phyloP scores from a whole-genome alignment of 371 early-diverging fungal genomes.

The Haplosporangium sp. region DNA sequence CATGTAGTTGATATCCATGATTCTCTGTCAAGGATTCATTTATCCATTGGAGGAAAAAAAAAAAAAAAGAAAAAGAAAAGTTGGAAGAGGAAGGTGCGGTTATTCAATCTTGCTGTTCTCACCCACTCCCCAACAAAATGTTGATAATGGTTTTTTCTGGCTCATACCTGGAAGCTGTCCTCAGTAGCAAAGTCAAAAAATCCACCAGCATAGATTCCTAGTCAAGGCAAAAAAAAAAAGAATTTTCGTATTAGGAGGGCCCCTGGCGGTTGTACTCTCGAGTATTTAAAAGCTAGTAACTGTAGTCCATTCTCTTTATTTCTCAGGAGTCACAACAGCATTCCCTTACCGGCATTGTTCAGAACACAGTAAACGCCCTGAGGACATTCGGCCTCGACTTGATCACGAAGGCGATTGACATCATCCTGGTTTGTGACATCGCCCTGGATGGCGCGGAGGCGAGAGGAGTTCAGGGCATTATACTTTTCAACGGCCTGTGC shows the following conservation, averaged over 20 bases:
- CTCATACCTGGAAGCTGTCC: constrained; percentile 48
- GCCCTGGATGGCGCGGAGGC: constrained; percentile 37
- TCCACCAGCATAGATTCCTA: constrained; percentile 47
- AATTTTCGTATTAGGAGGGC: background rate
- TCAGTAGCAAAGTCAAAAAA: constrained; percentile 48
- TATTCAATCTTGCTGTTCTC: background rate
- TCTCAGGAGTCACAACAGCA: background rate
- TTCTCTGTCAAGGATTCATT: constrained; percentile 22
- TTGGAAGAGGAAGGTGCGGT: background rate
- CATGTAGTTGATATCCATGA: constrained; percentile 60
- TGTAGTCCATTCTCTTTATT: background rate
- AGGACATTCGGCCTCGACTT: constrained; percentile 47
- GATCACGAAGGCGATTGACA: constrained; percentile 42
- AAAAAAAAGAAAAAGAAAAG: background rate
- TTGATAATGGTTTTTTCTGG: background rate
- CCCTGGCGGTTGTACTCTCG: too few relatives aligned
- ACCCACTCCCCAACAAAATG: constrained; percentile 21
- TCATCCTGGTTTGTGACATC: constrained; percentile 54
- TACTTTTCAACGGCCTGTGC: constrained; percentile 32
- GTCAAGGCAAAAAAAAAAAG: background rate
- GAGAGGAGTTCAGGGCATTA: constrained; percentile 41
- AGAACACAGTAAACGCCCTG: constrained; percentile 53
- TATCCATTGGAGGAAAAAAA: too few relatives aligned
- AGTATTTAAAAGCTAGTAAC: too few relatives aligned
- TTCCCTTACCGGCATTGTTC: constrained; percentile 47